A percentile compares a stretch with the other conserved stretches of the same genome.
These are phyloP conservation scores for Sungouiella thailandica DNA, from an alignment of 805 yeast genomes.

Conservation along the genomic window DNA sequence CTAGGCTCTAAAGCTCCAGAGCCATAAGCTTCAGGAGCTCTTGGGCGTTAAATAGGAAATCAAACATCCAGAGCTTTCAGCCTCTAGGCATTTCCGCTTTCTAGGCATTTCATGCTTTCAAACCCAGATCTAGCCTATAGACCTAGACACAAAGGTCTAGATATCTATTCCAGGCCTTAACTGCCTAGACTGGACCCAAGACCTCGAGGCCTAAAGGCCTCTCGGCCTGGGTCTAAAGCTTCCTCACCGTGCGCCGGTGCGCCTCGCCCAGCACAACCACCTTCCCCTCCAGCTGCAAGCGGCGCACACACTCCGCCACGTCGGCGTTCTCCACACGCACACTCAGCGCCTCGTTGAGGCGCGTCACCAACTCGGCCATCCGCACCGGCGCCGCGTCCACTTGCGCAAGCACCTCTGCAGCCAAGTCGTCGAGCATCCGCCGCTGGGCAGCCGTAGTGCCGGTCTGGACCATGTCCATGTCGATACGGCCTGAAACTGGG, in stretches of 20 bases:
- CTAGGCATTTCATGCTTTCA: too few relatives aligned
- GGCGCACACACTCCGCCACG: conserved; percentile 59
- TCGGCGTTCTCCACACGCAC: conserved; percentile 67
- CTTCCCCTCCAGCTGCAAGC: conserved; percentile 68
- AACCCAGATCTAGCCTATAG: too few relatives aligned
- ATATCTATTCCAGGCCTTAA: too few relatives aligned
- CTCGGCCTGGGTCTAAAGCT: too few relatives aligned
- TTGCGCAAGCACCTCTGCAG: conserved; percentile 52
- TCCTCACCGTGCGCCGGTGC: conserved; percentile 53
- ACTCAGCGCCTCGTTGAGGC: conserved; percentile 61
- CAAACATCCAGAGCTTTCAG: too few relatives aligned
- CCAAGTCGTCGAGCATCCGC: conserved; percentile 66
- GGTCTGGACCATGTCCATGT: conserved; percentile 95
- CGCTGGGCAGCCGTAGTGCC: conserved; percentile 90
- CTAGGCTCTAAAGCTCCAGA: too few relatives aligned
- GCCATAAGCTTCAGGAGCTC: too few relatives aligned
- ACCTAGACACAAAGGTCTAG: too few relatives aligned
- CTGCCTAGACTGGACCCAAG: too few relatives aligned
- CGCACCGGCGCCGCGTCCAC: conserved; percentile 49
- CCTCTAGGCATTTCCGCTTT: too few relatives aligned
- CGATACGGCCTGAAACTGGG: conserved; percentile 93
- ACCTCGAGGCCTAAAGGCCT: too few relatives aligned
- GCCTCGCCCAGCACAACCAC: conserved; percentile 69
- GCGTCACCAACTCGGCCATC: conserved; percentile 54
- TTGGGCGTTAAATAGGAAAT: too few relatives aligned